Evolutionary conservation across 208 protist genomes (phyloP), one percentile per base, ranked within the genome.

Genomic region (Kentomonas sorsogonicus): DNA sequence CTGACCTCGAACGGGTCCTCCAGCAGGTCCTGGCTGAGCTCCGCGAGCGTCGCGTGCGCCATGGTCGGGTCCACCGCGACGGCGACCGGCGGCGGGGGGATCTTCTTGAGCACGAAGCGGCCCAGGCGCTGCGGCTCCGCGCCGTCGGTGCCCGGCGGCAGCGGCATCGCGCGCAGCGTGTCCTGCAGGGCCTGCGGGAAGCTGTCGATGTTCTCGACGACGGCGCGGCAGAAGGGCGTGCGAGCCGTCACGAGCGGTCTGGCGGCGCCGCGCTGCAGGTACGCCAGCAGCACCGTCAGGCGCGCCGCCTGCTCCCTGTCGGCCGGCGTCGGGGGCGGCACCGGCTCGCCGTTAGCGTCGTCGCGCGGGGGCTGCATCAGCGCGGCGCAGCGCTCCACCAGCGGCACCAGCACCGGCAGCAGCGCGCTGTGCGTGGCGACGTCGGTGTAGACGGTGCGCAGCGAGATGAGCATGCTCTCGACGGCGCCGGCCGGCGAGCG

Each of bases 221-320:
- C 73, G 0, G 52, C 23, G 0, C 61, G 27, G 50, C 78, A 88
- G 2, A 30, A 25, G 1, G 40, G 51, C n/a, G 66, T 69, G 31
- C 62, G 66, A 2, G 26, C 33, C 29, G 41, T 30, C 29, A 90
- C 80, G 51, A 79, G 66, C 23, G 86, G 77, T 18, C 74, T 61
- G 10, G 43, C 54, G 77, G 86, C 86, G 52, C 86, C 86, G 39
- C 63, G 46, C 67, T 93, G 86, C 43, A 90, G 54, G 46, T 85
- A 72, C 9, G 78, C 80, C 2, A 90, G 51, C 23, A 93, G 63
- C 15, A 93, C 77, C 30, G 76, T 86, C 16, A 81, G 53, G 39
- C 82, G 74, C 30, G 86, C 86, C 7, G 66, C 63, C 26, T 76
- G 64, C 53, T 78, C 77, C n/a, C n/a, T n/a, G 47, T 69, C 63